Evolutionary conservation across 1,284 basidiomycete species (phyloP).

Genomic region (Agaricales sp.): DNA sequence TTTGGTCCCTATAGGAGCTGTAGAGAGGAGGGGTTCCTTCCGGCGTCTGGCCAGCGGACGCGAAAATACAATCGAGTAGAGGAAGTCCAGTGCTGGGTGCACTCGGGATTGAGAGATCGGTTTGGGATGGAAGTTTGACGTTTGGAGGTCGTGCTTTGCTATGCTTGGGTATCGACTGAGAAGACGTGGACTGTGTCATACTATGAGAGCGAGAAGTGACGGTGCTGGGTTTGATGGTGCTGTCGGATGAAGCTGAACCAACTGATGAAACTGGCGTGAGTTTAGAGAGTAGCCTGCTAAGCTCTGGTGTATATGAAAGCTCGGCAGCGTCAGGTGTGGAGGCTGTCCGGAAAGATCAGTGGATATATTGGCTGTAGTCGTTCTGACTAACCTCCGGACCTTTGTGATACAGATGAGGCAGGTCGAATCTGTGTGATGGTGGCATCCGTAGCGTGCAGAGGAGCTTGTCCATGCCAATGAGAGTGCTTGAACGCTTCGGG

Average conservation of each 20-base stretch:
- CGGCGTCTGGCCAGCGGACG: too few species aligned
- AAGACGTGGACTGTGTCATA: conserved; percentile 6
- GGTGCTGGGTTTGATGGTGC: too few species aligned
- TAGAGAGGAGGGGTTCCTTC: too few species aligned
- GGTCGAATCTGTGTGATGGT: conserved; percentile 14
- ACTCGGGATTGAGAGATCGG: conserved; percentile 12
- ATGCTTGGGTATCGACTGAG: too few species aligned
- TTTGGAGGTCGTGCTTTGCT: too few species aligned
- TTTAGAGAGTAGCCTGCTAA: background rate
- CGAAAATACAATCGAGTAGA: conserved; percentile 22
- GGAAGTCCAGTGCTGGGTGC: conserved; percentile 19
- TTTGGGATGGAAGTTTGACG: background rate
- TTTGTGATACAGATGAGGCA: background rate
- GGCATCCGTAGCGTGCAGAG: conserved; percentile 35
- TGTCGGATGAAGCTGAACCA: too few species aligned
- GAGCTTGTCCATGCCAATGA: conserved; percentile 54
- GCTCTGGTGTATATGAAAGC: background rate
- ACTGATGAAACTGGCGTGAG: background rate
- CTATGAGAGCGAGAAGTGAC: background rate
- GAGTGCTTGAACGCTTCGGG: conserved; percentile 46
- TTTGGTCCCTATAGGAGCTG: background rate
- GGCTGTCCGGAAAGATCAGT: background rate
- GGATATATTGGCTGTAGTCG: too few species aligned
- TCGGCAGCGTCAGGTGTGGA: background rate
- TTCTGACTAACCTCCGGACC: background rate